Conservation (phyloP, 1,284 basidiomycete species). For the Vanrija sp. region DNA sequence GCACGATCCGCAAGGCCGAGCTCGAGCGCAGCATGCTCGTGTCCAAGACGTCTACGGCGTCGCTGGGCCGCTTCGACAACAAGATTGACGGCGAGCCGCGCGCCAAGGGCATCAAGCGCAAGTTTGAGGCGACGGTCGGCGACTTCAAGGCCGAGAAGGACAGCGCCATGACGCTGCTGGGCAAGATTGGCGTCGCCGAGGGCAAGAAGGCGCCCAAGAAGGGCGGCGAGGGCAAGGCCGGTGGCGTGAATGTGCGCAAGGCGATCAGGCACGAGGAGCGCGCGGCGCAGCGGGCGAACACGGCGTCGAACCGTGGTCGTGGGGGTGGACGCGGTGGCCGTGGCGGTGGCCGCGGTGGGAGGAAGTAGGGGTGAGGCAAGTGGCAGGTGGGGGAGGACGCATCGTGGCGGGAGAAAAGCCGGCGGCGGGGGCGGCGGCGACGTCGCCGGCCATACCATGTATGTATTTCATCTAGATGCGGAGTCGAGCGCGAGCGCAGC, state of each 20-base stretch:
- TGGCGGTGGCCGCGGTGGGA: not conserved
- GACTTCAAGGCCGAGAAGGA: constrained; percentile 63
- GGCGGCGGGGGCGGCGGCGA: no score
- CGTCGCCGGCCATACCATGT: no score
- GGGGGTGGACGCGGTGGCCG: not conserved
- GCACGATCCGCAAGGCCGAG: constrained; percentile 63
- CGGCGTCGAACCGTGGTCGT: not conserved
- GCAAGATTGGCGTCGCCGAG: constrained; percentile 64
- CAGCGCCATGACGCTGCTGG: constrained; percentile 67
- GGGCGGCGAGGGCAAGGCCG: constrained; percentile 50
- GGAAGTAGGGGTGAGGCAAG: not conserved
- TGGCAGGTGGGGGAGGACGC: no score
- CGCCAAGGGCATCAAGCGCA: constrained; percentile 81
- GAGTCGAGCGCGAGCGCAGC: no score
- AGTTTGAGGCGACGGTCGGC: constrained; percentile 57
- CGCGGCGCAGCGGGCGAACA: constrained; percentile 10
- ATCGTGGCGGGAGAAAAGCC: no score
- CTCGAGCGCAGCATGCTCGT: constrained; percentile 74
- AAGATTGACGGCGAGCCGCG: constrained; percentile 87
- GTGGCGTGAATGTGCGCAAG: constrained; percentile 67
- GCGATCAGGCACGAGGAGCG: constrained; percentile 63
- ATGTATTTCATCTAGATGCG: no score
- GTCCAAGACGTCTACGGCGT: constrained; percentile 81
- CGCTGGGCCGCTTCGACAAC: constrained; percentile 85
- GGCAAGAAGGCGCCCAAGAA: constrained; percentile 54